A percentile compares a stretch with the other conserved stretches of the same genome.
Evolutionary conservation across 495 filamentous ascomycete species (phyloP).

Genomic region (Cercophora scortea): DNA sequence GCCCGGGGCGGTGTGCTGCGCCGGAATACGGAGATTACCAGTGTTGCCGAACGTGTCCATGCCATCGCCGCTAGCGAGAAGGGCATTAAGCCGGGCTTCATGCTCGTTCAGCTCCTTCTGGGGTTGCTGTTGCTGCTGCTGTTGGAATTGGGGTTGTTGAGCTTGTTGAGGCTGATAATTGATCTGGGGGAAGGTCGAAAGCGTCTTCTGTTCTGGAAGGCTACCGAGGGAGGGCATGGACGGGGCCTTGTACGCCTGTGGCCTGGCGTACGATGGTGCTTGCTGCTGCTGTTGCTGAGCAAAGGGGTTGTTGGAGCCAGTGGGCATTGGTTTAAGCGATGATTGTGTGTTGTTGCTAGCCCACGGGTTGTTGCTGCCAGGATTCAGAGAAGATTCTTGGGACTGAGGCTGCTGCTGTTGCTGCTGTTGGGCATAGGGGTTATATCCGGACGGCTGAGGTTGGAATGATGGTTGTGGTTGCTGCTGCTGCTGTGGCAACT

Average conservation of each 20-base stretch:
- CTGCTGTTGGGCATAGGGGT: conserved; percentile 57
- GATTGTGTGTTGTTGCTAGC: conserved; percentile 42
- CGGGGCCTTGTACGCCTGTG: conserved; percentile 34
- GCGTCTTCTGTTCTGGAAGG: conserved; percentile 62
- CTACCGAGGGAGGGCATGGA: conserved; percentile 59
- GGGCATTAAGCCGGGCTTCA: conserved; percentile 80
- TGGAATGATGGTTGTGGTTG: conserved; percentile 50
- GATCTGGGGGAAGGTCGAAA: conserved; percentile 35
- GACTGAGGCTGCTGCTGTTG: conserved; percentile 49
- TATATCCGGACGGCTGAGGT: conserved; percentile 71
- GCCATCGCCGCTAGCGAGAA: conserved; percentile 79
- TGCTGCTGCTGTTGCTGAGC: conserved; percentile 39
- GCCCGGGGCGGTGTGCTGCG: conserved; percentile 94
- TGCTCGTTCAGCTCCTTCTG: conserved; percentile 61
- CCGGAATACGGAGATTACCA: conserved; percentile 87
- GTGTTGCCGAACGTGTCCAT: conserved; percentile 97
- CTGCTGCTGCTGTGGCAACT: conserved; percentile 52
- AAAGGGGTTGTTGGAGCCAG: conserved; percentile 96
- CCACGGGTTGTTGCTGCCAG: conserved; percentile 87
- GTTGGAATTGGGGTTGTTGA: conserved; percentile 7
- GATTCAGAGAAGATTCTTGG: conserved; percentile 53
- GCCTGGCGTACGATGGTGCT: conserved; percentile 29
- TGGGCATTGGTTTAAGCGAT: conserved; percentile 54
- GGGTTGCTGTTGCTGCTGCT: conserved; percentile 30
- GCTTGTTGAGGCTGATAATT: conserved; percentile 10